phyloP scores from a whole-genome alignment of 768 basidiomycete species.

The Austroboletus festivus region DNA sequence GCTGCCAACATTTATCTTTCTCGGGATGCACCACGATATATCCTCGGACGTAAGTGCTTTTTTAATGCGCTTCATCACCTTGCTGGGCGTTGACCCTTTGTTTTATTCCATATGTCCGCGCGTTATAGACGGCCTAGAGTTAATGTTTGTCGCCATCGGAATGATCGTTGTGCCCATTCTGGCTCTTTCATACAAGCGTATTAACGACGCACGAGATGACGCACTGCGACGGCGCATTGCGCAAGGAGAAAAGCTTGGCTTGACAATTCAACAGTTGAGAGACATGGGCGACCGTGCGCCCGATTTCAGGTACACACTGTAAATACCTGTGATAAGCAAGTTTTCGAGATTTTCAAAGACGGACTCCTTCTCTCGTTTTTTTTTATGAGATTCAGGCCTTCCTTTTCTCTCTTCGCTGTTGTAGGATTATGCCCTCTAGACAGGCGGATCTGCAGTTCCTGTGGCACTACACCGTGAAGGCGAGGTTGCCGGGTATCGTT shows the following conservation, averaged over 20 bases:
- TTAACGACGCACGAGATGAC: conserved; percentile 52
- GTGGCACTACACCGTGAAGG: too few relatives aligned
- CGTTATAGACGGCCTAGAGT: conserved; percentile 54
- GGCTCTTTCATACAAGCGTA: conserved; percentile 48
- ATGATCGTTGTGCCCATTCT: conserved; percentile 49
- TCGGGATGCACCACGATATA: conserved; percentile 56
- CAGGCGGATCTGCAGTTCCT: not conserved
- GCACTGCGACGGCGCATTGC: conserved; percentile 6
- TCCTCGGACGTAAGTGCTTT: conserved; percentile 56
- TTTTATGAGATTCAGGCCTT: not conserved
- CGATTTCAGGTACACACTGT: conserved; percentile 57
- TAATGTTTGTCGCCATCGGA: conserved; percentile 69
- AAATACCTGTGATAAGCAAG: conserved; percentile 2
- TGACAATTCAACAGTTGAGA: conserved; percentile 19
- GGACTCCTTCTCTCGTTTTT: not conserved
- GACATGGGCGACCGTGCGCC: conserved; percentile 60
- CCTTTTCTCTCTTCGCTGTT: too few relatives aligned
- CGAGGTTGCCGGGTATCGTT: too few relatives aligned
- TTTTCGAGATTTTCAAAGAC: not conserved
- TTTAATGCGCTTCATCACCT: too few relatives aligned
- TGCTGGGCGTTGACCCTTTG: too few relatives aligned
- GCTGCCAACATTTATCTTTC: conserved; percentile 61
- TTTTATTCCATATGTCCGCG: too few relatives aligned
- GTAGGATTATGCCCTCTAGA: too few relatives aligned
- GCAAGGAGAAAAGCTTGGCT: conserved; percentile 16